Conservation (phyloP, 345 rosid genomes). For the Hirschfeldia incana region DNA sequence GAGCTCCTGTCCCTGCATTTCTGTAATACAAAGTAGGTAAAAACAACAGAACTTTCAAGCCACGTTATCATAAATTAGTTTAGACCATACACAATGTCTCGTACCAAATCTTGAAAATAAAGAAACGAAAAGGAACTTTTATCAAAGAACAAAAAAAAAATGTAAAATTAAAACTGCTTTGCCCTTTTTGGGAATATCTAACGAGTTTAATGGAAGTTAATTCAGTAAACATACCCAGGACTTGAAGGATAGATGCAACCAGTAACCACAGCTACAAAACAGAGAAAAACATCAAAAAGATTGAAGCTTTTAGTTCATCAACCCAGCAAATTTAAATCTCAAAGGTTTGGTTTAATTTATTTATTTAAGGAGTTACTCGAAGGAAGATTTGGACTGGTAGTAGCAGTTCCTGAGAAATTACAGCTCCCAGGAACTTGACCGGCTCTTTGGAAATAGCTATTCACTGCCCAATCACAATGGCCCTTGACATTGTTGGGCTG, state of each 20-base stretch:
- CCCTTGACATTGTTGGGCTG: constrained; percentile 67
- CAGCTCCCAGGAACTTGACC: constrained; percentile 59
- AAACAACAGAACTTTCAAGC: constrained; percentile 1
- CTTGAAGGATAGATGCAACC: constrained; percentile 62
- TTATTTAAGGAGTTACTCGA: constrained; percentile 36
- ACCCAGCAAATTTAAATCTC: neutral
- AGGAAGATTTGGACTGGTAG: constrained; percentile 43
- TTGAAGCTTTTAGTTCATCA: neutral
- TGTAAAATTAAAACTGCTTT: neutral
- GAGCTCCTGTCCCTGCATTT: neutral
- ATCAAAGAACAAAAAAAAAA: neutral
- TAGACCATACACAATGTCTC: constrained; percentile 15
- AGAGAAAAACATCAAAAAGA: constrained; percentile 3
- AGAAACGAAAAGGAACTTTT: neutral
- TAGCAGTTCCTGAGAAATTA: constrained; percentile 74
- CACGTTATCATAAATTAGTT: constrained; percentile 12
- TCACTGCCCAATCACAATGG: constrained; percentile 91
- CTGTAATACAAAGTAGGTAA: constrained; percentile 17
- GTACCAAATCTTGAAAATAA: constrained; percentile 24
- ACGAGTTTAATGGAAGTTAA: neutral
- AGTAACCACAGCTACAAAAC: constrained; percentile 46
- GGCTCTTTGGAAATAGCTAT: constrained; percentile 79
- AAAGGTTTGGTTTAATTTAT: neutral
- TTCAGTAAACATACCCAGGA: constrained; percentile 51
- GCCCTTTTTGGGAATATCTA: neutral